Evolutionary conservation across 352 stramenopile species (phyloP).

Genomic region (Phytophthora sp.): DNA sequence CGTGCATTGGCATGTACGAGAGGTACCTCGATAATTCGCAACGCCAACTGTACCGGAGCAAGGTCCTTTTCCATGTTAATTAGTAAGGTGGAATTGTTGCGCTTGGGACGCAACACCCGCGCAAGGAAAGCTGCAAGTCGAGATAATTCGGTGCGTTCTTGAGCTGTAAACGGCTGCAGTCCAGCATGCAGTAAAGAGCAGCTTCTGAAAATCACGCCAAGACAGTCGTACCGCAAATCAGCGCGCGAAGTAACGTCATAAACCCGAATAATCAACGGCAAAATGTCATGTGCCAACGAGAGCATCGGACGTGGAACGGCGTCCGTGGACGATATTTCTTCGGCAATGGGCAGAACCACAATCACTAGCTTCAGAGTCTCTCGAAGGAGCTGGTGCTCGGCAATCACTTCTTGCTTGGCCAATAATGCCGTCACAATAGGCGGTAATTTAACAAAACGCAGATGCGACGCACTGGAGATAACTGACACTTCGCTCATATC

Average conservation of each 20-base stretch:
- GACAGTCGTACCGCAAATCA: constrained; percentile 61
- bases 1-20: constrained; percentile 30
- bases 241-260: constrained; percentile 59
- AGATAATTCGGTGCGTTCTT: constrained; percentile 42
- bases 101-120: constrained; percentile 57
- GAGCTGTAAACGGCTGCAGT: constrained; percentile 31
- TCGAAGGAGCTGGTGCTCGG: constrained; percentile 53
- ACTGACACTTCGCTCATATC: constrained; percentile 20
- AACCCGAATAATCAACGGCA: constrained; percentile 57
- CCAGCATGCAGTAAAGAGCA: constrained; percentile 49
- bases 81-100: constrained; percentile 14
- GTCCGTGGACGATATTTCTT: constrained; percentile 36
- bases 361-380: constrained; percentile 68
- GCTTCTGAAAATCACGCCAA: constrained; percentile 57
- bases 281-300: constrained; percentile 48
- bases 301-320: constrained; percentile 32
- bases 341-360: constrained; percentile 47
- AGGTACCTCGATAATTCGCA: constrained; percentile 57
- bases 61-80: constrained; percentile 36
- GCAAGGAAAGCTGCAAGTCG: constrained; percentile 59
- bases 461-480: constrained; percentile 23
- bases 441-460: constrained; percentile 54
- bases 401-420: constrained; percentile 43
- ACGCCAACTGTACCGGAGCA: constrained; percentile 43
- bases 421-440: constrained; percentile 54